Base-by-base conservation (phyloP, 1,284 basidiomycete genomes). In the Sporisorium reilianum region DNA sequence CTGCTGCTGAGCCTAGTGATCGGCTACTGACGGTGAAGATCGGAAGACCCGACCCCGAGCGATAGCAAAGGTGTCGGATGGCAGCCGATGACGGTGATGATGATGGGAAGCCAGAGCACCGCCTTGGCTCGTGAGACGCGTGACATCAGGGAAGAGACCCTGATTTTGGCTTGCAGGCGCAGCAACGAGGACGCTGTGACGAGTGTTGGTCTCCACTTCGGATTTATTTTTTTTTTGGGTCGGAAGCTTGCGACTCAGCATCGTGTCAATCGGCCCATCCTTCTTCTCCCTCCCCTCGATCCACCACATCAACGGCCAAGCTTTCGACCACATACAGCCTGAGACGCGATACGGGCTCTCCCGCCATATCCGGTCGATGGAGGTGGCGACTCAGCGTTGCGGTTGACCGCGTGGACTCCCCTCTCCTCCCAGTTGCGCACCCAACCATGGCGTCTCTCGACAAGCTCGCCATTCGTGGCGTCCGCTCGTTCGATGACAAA, bases 401-500 rank as follows among this genome's bases (percentile, higher is more conserved):
- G 40, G 30, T 38, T 44, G 36, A 30, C 7, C 18, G 3, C 40
- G 16, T 38, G 8, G 38, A 38, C 36, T 38, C 3, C 38, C 7
- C n/a, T n/a, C 2, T 48, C n/a, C 1, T 30, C n/a, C 18, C 26
- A 16, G 14, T 2, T 2, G 1, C 25, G 23, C 34, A 5, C 8
- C 42, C 18, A 48, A n/a, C 22, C 18, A 82, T 83, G 81, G 80
- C 80, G 5, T 79, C 78, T 51, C 73, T 83, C 42, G 80, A 83
- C 75, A 83, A 84, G 69, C 74, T 85, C 54, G 83, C 84, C 65
- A 84, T 85, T 52, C 82, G 84, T 25, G 83, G 84, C 55, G 84
- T 86, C 55, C 84, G 86, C 28, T 83, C 83, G 26, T 87, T 87
- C 55, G 86, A 86, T 87, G 93, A 97, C 89, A 97, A 97, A 81